Conservation (phyloP, 1,284 basidiomycete species). For the Trametes pubescens region DNA sequence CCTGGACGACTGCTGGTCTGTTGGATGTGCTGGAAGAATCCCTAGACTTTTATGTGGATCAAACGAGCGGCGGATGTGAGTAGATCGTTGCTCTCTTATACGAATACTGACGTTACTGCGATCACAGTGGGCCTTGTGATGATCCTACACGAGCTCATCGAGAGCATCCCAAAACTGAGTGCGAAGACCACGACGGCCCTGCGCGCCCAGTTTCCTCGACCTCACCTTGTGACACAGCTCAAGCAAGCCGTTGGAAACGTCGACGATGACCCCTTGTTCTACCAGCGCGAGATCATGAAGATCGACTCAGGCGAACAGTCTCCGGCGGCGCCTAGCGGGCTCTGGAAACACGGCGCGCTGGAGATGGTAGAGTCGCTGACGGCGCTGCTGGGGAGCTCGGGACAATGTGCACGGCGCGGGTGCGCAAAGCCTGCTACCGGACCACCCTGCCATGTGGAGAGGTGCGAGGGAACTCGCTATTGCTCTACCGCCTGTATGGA, state of each 20-base stretch:
- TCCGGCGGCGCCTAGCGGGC: not conserved
- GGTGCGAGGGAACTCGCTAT: constrained; percentile 7
- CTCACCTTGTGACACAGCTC: not conserved
- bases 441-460: not conserved
- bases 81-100: not conserved
- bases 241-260: not conserved
- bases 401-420: constrained; percentile 9
- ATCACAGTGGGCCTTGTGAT: not conserved
- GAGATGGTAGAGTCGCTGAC: constrained; percentile 10
- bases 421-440: constrained; percentile 6
- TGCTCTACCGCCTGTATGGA: constrained; percentile 10
- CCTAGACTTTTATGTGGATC: constrained; percentile 4
- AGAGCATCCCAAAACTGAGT: constrained; percentile 3
- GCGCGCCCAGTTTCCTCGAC: constrained; percentile 13
- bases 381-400: not conserved
- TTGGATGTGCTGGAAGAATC: constrained; percentile 15
- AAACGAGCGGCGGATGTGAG: constrained; percentile 10
- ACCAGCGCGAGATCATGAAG: not conserved
- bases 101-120: not conserved
- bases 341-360: constrained; percentile 17
- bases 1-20: constrained; percentile 10
- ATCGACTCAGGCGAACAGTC: not conserved
- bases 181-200: constrained; percentile 5
- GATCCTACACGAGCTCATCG: not conserved
- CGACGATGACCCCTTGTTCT: not conserved